Evolutionary conservation across 805 yeast species (phyloP).

Genomic region (Starmerella vaccinii): DNA sequence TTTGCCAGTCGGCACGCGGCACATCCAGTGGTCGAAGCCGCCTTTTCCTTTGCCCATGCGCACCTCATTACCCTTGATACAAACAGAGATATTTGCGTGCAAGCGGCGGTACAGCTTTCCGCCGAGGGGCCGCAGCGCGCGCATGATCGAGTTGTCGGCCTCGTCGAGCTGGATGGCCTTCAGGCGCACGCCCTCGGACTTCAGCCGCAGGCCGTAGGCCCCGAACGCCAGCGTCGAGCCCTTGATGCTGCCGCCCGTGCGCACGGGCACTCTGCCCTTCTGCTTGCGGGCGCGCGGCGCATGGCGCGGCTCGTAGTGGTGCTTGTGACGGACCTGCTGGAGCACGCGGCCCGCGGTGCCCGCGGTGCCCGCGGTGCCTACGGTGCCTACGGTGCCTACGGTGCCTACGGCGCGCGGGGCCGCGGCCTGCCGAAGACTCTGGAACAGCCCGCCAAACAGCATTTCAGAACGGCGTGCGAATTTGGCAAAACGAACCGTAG

Average conservation of each 20-base stretch:
- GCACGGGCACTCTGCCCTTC: conserved; percentile 88
- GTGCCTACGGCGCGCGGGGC: neutral
- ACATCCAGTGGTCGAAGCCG: conserved; percentile 94
- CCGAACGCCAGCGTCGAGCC: conserved; percentile 81
- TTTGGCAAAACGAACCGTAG: neutral
- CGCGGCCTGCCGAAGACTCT: conserved; percentile 4
- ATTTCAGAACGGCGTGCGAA: neutral
- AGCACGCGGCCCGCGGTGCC: neutral
- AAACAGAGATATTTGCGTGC: conserved; percentile 77
- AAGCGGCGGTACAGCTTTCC: conserved; percentile 73
- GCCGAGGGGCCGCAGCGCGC: conserved; percentile 64
- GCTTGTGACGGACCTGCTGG: conserved; percentile 22
- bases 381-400: conserved; percentile 1
- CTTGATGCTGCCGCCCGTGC: conserved; percentile 86
- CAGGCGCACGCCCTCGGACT: conserved; percentile 77
- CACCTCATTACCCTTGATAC: conserved; percentile 94
- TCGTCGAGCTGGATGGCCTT: conserved; percentile 82
- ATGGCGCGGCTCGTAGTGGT: conserved; percentile 48
- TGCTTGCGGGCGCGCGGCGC: conserved; percentile 62
- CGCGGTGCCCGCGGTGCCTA: no score
- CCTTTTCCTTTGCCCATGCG: conserved; percentile 99
- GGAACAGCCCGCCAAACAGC: conserved; percentile 12
- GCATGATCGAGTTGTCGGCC: conserved; percentile 77
- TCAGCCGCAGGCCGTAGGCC: conserved; percentile 72
- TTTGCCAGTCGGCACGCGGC: conserved; percentile 91